These are phyloP conservation scores for Jaltomata sinuosa DNA, from an alignment of 257 asterid genomes.

Conservation along the genomic window DNA sequence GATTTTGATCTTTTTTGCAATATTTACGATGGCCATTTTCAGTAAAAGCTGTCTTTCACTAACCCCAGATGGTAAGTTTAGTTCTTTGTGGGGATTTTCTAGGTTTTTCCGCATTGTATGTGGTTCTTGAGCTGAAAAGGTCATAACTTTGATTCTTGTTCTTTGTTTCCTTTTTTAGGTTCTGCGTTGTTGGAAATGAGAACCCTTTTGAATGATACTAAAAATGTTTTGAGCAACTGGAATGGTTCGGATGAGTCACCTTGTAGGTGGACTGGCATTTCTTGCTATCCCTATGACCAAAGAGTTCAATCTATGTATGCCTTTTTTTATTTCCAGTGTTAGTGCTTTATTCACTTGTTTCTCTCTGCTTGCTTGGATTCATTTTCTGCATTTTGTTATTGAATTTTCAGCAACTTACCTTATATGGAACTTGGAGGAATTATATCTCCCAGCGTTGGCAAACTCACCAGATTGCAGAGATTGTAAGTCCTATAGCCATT, in stretches of 20 bases:
- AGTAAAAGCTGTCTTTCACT: conserved; percentile 45
- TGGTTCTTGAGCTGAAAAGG: background rate
- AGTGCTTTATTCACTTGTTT: background rate
- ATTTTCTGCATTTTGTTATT: background rate
- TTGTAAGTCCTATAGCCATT: conserved; percentile 41
- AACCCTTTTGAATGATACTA: conserved; percentile 67
- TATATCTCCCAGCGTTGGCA: conserved; percentile 76
- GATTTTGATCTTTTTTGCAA: conserved; percentile 32
- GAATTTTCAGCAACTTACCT: conserved; percentile 63
- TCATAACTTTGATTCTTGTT: background rate
- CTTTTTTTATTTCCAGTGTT: background rate
- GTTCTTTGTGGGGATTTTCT: background rate
- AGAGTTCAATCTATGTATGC: conserved; percentile 76
- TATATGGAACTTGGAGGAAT: conserved; percentile 82
- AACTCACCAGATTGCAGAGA: conserved; percentile 65
- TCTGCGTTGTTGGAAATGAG: conserved; percentile 76
- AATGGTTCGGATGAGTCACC: conserved; percentile 64
- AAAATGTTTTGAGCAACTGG: conserved; percentile 65
- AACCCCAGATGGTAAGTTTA: conserved; percentile 65
- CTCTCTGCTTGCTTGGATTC: background rate
- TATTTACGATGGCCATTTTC: conserved; percentile 40
- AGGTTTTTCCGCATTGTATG: background rate
- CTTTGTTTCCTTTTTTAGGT: conserved; percentile 25
- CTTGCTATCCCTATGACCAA: conserved; percentile 68
- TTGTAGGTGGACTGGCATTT: conserved; percentile 83